These are phyloP conservation scores for Ephemerocybe angulata DNA, from an alignment of 768 basidiomycete genomes.

Conservation along the genomic window DNA sequence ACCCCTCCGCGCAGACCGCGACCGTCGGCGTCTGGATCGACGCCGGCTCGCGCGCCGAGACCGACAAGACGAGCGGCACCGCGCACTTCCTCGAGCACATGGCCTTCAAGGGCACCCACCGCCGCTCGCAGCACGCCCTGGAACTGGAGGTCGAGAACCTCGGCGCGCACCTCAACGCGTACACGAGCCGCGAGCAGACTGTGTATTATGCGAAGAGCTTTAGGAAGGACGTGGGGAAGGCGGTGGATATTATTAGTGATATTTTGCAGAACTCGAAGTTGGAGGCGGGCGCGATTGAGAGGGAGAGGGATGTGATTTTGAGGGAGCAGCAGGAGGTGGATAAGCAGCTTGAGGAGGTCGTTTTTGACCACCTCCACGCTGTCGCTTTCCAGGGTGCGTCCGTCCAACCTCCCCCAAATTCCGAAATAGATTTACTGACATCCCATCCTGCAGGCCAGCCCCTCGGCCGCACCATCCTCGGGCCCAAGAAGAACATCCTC, in stretches of 20 bases:
- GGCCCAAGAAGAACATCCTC: constrained; percentile 92
- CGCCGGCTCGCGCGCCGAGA: constrained; percentile 96
- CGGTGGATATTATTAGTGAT: constrained; percentile 97
- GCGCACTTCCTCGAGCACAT: constrained; percentile 99
- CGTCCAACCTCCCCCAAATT: constrained; percentile 6
- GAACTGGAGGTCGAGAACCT: constrained; percentile 98
- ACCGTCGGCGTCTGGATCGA: constrained; percentile 99
- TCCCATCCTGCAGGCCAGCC: constrained; percentile 65
- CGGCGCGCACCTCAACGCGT: constrained; percentile 95
- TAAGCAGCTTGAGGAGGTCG: constrained; percentile 97
- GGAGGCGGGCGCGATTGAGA: constrained; percentile 81
- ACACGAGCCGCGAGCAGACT: constrained; percentile 98
- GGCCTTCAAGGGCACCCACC: constrained; percentile 95
- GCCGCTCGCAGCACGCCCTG: constrained; percentile 82
- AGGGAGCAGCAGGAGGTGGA: constrained; percentile 99
- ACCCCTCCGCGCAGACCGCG: constrained; percentile 88
- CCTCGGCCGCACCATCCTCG: constrained; percentile 95
- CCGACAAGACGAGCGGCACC: constrained; percentile 89
- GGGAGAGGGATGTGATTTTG: constrained; percentile 94
- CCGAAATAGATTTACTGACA: constrained; percentile 2
- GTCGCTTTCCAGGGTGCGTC: constrained; percentile 91
- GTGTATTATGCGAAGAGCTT: constrained; percentile 99
- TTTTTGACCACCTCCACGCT: constrained; percentile 96
- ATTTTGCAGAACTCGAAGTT: constrained; percentile 97
- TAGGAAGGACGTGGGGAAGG: constrained; percentile 85